Evolutionary conservation across 352 stramenopile genomes (phyloP).

Genomic region (Pythium angustatum): DNA sequence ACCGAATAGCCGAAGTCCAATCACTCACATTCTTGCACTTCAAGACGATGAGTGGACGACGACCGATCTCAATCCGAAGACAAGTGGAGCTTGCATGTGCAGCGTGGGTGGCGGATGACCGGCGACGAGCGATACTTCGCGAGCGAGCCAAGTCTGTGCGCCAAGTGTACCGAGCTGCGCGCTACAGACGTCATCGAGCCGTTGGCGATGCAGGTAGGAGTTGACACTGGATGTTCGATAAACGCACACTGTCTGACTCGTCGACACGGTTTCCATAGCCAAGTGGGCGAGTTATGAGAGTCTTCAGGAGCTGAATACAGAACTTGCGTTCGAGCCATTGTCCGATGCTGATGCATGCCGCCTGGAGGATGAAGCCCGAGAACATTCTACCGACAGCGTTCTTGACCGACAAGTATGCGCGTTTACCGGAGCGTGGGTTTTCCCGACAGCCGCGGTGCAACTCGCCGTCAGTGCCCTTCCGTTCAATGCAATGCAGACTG

Average conservation of each 20-base stretch:
- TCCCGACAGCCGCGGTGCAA: not conserved
- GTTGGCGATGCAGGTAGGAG: not conserved
- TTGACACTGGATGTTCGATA: not conserved
- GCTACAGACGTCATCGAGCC: not conserved
- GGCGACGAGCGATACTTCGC: not conserved
- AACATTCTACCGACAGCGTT: conserved; percentile 5
- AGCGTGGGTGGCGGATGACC: not conserved
- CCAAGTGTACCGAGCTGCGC: not conserved
- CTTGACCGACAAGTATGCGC: conserved; percentile 12
- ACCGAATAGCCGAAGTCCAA: not conserved
- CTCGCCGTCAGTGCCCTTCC: not conserved
- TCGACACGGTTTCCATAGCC: not conserved
- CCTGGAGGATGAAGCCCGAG: conserved; percentile 4
- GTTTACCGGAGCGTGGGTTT: conserved; percentile 1
- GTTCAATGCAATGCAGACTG: not conserved
- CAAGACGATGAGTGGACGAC: not conserved
- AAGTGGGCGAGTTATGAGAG: not conserved
- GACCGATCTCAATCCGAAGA: not conserved
- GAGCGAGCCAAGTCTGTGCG: not conserved
- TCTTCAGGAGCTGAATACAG: not conserved
- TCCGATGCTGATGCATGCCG: not conserved
- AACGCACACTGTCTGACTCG: not conserved
- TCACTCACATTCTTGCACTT: not conserved
- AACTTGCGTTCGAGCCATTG: not conserved
- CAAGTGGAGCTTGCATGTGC: not conserved